These are phyloP conservation scores for Filosporella fistucella DNA, from an alignment of 495 filamentous ascomycete genomes.

Conservation along the genomic window DNA sequence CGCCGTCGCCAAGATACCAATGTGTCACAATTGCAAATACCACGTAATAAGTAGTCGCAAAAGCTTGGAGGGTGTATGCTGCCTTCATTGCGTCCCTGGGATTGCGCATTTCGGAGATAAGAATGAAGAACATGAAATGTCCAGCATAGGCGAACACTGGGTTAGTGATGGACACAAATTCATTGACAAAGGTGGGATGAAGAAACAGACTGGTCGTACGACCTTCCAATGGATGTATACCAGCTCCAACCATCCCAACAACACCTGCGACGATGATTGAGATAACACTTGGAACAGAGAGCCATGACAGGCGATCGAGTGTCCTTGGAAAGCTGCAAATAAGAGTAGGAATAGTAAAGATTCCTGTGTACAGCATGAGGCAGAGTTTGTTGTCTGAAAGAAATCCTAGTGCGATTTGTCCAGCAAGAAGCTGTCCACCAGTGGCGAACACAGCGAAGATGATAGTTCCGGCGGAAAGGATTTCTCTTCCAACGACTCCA, in stretches of 20 bases:
- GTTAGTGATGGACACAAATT: slow-evolving; percentile 55
- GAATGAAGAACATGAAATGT: slow-evolving; percentile 65
- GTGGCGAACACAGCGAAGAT: slow-evolving; percentile 67
- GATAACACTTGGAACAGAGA: slow-evolving; percentile 51
- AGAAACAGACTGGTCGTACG: slow-evolving; percentile 23
- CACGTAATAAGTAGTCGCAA: slow-evolving; percentile 54
- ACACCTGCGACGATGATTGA: slow-evolving; percentile 52
- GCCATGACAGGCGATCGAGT: slow-evolving; percentile 50
- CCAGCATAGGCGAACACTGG: slow-evolving; percentile 62
- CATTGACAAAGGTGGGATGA: slow-evolving; percentile 26
- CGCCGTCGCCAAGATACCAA: slow-evolving; percentile 53
- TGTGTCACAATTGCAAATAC: slow-evolving; percentile 61
- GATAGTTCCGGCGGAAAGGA: slow-evolving; percentile 51
- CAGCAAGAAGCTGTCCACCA: slow-evolving; percentile 61
- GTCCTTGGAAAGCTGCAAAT: slow-evolving; percentile 55
- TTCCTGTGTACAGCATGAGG: slow-evolving; percentile 52
- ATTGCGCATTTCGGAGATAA: slow-evolving; percentile 61
- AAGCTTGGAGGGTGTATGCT: slow-evolving; percentile 50
- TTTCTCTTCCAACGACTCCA: slow-evolving; percentile 54
- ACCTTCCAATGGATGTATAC: slow-evolving; percentile 19
- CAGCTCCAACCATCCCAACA: slow-evolving; percentile 53
- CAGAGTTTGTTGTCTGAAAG: slow-evolving; percentile 55
- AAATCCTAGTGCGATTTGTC: slow-evolving; percentile 57
- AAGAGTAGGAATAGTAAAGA: slow-evolving; percentile 51
- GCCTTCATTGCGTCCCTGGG: slow-evolving; percentile 48